Evolutionary conservation across 345 rosid genomes (phyloP).

Genomic region (Zanthoxylum bungeanum): DNA sequence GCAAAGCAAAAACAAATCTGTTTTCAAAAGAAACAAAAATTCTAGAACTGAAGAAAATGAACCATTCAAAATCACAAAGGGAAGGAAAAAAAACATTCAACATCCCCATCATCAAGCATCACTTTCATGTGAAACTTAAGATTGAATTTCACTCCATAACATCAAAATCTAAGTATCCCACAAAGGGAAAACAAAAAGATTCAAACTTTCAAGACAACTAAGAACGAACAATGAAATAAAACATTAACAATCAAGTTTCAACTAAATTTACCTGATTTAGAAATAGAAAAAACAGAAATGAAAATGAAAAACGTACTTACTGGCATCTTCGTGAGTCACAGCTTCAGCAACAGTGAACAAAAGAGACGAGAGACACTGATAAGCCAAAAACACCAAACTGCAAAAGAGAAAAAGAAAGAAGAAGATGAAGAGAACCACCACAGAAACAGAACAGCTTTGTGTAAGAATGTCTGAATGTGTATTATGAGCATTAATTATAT

Average conservation of each 20-base stretch:
- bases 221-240: neutral
- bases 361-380: constrained; percentile 12
- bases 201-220: neutral
- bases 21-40: neutral
- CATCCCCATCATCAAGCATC: constrained; percentile 9
- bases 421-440: constrained; percentile 23
- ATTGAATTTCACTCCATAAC: constrained; percentile 10
- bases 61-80: neutral
- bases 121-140: neutral
- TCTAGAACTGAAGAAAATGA: neutral
- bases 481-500: constrained; percentile 58
- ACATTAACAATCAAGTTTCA: constrained; percentile 23
- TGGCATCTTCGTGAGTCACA: constrained; percentile 86
- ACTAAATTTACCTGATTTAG: constrained; percentile 24
- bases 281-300: constrained; percentile 7
- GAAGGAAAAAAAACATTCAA: neutral
- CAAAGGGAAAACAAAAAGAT: constrained; percentile 4
- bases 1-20: constrained; percentile 5
- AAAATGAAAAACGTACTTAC: constrained; percentile 86
- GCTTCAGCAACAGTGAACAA: constrained; percentile 27
- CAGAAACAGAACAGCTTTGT: constrained; percentile 33
- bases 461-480: constrained; percentile 44
- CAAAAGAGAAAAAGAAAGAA: constrained; percentile 18
- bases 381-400: constrained; percentile 3
- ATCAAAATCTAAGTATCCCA: constrained; percentile 5